phyloP scores from a whole-genome alignment of 208 protist species.

The Wallacemonas collosoma region DNA sequence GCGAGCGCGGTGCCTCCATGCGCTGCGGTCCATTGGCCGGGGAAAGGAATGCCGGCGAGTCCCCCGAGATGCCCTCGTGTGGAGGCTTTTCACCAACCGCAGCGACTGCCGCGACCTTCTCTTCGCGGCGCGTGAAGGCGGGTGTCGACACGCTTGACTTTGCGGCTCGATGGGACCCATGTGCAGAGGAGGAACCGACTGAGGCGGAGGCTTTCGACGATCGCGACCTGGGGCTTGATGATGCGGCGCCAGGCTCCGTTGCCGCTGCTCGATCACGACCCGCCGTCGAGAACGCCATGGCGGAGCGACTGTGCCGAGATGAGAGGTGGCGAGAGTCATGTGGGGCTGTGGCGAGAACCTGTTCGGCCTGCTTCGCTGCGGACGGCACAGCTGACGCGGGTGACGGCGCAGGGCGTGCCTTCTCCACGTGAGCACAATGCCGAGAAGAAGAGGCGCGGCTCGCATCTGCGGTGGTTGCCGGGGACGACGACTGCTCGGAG shows the following conservation, averaged over 20 bases:
- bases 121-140: background rate
- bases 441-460: background rate
- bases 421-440: no score
- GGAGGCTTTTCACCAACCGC: background rate
- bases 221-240: no score
- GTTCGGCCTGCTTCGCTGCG: background rate
- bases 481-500: background rate
- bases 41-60: background rate
- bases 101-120: background rate
- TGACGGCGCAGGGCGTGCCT: no score
- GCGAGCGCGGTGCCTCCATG: constrained; percentile 6
- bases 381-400: background rate
- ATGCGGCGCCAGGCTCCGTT: no score
- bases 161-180: no score
- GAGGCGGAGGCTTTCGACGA: no score
- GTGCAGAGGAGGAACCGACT: no score
- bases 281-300: no score
- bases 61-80: background rate
- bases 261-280: no score
- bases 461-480: background rate
- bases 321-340: no score
- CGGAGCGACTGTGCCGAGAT: no score
- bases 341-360: no score
- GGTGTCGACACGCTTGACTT: background rate
- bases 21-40: background rate